These are phyloP conservation scores for Tephrocybe sp. DNA, from an alignment of 768 basidiomycete species.

Conservation along the genomic window DNA sequence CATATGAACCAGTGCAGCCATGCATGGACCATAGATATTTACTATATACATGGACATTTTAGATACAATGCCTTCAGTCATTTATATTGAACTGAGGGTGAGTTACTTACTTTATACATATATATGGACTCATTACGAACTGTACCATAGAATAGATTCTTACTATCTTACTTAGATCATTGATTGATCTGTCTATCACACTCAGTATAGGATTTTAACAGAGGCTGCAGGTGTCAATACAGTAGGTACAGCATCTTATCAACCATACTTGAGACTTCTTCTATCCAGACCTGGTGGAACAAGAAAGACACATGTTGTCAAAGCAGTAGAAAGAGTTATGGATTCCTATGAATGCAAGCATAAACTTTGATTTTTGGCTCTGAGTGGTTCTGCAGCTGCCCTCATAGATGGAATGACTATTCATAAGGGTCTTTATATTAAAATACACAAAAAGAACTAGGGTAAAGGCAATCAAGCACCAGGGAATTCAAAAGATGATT, in stretches of 20 bases:
- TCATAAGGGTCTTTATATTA: not conserved
- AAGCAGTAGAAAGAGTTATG: constrained; percentile 25
- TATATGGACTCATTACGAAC: too few species aligned
- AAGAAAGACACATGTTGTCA: constrained; percentile 31
- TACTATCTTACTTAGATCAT: not conserved
- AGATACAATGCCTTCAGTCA: too few species aligned
- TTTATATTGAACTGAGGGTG: too few species aligned
- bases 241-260: not conserved
- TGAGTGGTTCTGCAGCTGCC: constrained; percentile 17
- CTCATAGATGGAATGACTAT: constrained; percentile 1
- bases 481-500: constrained; percentile 7
- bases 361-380: constrained; percentile 25
- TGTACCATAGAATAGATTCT: constrained; percentile 18
- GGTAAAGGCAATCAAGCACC: constrained; percentile 15
- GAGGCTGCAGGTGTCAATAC: not conserved
- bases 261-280: not conserved
- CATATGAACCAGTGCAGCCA: too few species aligned
- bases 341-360: constrained; percentile 17
- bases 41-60: too few species aligned
- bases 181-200: too few species aligned
- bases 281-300: constrained; percentile 29
- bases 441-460: constrained; percentile 1
- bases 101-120: too few species aligned
- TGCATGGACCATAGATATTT: too few species aligned
- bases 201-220: too few species aligned